Evolutionary conservation across 805 yeast species (phyloP), one percentile per base, ranked within the genome.

Genomic region (Schwanniomyces sp.): DNA sequence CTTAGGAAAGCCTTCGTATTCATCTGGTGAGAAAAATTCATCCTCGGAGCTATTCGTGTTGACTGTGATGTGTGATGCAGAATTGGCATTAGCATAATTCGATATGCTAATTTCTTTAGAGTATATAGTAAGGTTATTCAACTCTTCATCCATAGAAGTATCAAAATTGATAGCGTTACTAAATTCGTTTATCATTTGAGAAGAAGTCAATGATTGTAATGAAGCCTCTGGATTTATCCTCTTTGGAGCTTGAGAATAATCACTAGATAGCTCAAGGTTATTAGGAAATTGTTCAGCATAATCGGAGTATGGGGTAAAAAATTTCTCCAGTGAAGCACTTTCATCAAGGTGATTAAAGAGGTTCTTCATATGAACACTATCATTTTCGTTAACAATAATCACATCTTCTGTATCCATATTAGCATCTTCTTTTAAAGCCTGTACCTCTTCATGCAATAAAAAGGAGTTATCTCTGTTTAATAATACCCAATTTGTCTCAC

Each of bases 181-280:
- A 42, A 72, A 69, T 26, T 62, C 63, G 7, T 53, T 53, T 25
- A 64, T 63, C 37, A 56, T 51, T 38, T 63, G 59, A 8, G 63
- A 46, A 5, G 74, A 62, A 0, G 63, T 53, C 24, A 63, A 48
- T 5, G 72, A 66, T 30, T 56, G 60, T 12, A 47, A 41, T 7
- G 69, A 64, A 8, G 39, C 54, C 1, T 61, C 63, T 28, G 44
- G 41, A 7, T 12, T 32, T 27, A 45, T 28, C 5, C n/a, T 24
- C 6, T 39, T 37, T 18, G 40, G 40, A 21, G 40, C 27, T 17
- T 7, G 21, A 9, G n/a, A 12, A 7, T 18, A 18, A 30, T 21
- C 24, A 21, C 34, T n/a, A 12, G 14, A 30, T n/a, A n/a, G 3
- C 12, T 6, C 14, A 32, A 16, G 5, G 5, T 26, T 7, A 14